Conservation (phyloP, 2,329 filamentous ascomycete genomes). For the Hypoxylon sp. region DNA sequence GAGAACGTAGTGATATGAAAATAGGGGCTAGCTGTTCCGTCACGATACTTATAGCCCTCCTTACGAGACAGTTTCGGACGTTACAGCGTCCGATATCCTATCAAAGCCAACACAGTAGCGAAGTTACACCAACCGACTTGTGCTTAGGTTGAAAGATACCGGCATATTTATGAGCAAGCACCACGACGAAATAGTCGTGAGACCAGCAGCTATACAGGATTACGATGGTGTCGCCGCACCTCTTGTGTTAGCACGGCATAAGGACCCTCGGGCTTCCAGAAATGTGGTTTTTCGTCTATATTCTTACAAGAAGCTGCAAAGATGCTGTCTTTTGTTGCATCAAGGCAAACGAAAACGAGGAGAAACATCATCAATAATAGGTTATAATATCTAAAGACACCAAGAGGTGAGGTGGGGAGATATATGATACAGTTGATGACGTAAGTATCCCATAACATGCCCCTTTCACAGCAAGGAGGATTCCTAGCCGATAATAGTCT, state of each 20-base stretch:
- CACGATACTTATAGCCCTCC: slow-evolving; percentile 11
- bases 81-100: background rate
- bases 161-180: background rate
- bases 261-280: background rate
- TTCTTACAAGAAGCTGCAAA: slow-evolving; percentile 2
- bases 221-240: background rate
- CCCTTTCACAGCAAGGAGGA: too few species aligned
- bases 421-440: too few species aligned
- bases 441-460: too few species aligned
- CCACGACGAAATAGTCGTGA: background rate
- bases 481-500: too few species aligned
- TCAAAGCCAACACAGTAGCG: background rate
- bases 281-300: slow-evolving; percentile 1
- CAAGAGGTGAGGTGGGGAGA: too few species aligned
- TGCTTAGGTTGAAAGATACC: background rate
- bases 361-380: too few species aligned
- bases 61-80: background rate
- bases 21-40: background rate
- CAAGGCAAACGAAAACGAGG: too few species aligned
- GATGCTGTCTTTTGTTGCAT: too few species aligned
- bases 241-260: background rate
- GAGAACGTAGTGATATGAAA: background rate
- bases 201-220: background rate
- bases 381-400: too few species aligned
- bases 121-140: background rate